phyloP scores from a whole-genome alignment of 208 protist genomes.

The Crithidia thermophila region DNA sequence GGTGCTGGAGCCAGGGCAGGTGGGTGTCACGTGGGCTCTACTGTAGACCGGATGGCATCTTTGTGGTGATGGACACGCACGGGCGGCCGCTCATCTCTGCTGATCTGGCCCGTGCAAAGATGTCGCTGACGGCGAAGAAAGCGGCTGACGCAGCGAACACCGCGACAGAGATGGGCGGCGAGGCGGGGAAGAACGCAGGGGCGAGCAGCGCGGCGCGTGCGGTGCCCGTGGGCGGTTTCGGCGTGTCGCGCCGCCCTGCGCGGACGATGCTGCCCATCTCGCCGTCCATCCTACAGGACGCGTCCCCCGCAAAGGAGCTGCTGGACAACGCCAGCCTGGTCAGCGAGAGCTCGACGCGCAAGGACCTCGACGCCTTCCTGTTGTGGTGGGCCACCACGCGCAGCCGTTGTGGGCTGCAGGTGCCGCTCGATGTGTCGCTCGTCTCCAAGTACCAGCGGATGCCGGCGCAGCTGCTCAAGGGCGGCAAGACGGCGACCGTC shows the following conservation, averaged over 20 bases:
- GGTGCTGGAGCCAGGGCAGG: constrained; percentile 67
- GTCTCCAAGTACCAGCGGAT: constrained; percentile 36
- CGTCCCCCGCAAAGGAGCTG: constrained; percentile 41
- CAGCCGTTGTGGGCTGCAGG: constrained; percentile 41
- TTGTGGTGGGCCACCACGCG: constrained; percentile 71
- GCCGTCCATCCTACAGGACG: constrained; percentile 42
- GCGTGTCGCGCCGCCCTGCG: constrained; percentile 5
- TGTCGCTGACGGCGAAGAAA: neutral
- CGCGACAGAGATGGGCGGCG: no score
- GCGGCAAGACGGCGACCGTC: constrained; percentile 22
- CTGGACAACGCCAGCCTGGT: constrained; percentile 42
- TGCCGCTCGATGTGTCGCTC: constrained; percentile 54
- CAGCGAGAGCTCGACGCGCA: constrained; percentile 43
- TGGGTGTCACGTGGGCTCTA: constrained; percentile 86
- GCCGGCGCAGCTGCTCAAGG: constrained; percentile 31
- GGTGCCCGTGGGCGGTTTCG: constrained; percentile 12
- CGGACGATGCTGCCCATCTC: constrained; percentile 26
- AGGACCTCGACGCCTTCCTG: constrained; percentile 68
- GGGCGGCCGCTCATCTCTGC: constrained; percentile 49
- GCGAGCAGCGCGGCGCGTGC: neutral
- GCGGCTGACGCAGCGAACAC: neutral
- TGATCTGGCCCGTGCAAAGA: neutral
- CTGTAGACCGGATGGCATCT: constrained; percentile 66
- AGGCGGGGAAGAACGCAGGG: neutral
- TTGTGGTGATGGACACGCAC: constrained; percentile 64